Base-by-base conservation (phyloP, 2,329 filamentous ascomycete genomes). In the Aspergillus tubingensis region DNA sequence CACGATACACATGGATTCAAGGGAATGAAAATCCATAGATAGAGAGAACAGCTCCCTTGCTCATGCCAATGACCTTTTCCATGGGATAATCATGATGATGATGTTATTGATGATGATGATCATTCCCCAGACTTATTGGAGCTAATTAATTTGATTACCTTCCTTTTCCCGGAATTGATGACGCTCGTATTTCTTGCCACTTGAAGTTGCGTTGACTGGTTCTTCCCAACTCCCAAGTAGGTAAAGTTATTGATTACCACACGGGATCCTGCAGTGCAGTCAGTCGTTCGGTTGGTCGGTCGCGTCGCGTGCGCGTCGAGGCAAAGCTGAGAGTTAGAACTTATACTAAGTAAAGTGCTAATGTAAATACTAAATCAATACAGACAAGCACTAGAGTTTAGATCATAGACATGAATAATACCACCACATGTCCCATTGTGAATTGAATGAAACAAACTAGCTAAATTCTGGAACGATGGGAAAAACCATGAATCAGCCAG, bases 301-400 rank as follows among this genome's bases (percentile, higher is more conserved):
- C 53, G 53, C 48, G 54, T 58, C 67, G 62, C 61, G 65, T 63
- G 60, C 63, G 63, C 59, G 65, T 61, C 25, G 38, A 11, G 25
- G 52, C 36, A 32, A 36, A 36, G 32, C 32, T 36, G 17, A 15
- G 7, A 48, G 3, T 3, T 13, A 21, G 17, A 47, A 30, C 13
- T 38, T 48, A 43, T 4, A 7, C 10, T 51, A 10, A 8, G 15
- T 38, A 19, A 27, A 7, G 7, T 25, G 25, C 25, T 27, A 27
- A 27, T 27, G 25, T 27, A 27, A 27, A 27, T 27, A 30, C 27
- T 36, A 36, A 13, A 13, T 13, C 32, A 36, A 13, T 36, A 36
- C 32, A 36, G 10, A 13, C 11, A 15, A 13, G 11, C 27, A 30
- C 32, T 36, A 36, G 11, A 36, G 32, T 36, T 36, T 36, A 36